Conservation (phyloP, 2,329 filamentous ascomycete genomes). For the Fusarium gaditjirri region DNA sequence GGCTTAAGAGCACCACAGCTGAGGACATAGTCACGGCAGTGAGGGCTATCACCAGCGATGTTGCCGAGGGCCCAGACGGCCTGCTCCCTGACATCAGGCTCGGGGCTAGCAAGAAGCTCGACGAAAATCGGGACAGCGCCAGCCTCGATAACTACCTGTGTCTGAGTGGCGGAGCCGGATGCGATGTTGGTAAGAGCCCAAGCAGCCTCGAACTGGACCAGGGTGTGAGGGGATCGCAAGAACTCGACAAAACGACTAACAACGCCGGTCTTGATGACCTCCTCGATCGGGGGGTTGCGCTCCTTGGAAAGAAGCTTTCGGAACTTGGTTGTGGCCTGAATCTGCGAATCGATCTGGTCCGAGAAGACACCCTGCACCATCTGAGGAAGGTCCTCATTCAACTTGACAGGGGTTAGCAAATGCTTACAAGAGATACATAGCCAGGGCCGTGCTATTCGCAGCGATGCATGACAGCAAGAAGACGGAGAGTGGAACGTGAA, state of each 20-base stretch:
- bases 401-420: slow-evolving; percentile 61
- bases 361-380: slow-evolving; percentile 99
- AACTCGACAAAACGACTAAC: slow-evolving; percentile 98
- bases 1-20: slow-evolving; percentile 91
- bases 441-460: slow-evolving; percentile 5
- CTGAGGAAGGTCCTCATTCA: slow-evolving; percentile 96
- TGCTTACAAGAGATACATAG: slow-evolving; percentile 1
- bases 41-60: slow-evolving; percentile 97
- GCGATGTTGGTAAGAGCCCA: slow-evolving; percentile 99
- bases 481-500: slow-evolving; percentile 21
- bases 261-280: slow-evolving; percentile 98
- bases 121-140: slow-evolving; percentile 99
- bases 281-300: slow-evolving; percentile 98
- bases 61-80: slow-evolving; percentile 99
- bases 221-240: slow-evolving; percentile 94
- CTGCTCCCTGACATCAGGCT: slow-evolving; percentile 97
- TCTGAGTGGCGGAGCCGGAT: slow-evolving; percentile 95
- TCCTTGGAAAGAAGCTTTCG: slow-evolving; percentile 98
- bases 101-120: slow-evolving; percentile 92
- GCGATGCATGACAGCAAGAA: slow-evolving; percentile 2
- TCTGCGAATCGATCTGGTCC: slow-evolving; percentile 97
- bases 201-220: slow-evolving; percentile 98
- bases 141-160: slow-evolving; percentile 98
- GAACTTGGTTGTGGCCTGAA: slow-evolving; percentile 98
- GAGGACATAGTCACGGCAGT: slow-evolving; percentile 96